phyloP scores from a whole-genome alignment of 306 rosid species.

The Vigna angularis region DNA sequence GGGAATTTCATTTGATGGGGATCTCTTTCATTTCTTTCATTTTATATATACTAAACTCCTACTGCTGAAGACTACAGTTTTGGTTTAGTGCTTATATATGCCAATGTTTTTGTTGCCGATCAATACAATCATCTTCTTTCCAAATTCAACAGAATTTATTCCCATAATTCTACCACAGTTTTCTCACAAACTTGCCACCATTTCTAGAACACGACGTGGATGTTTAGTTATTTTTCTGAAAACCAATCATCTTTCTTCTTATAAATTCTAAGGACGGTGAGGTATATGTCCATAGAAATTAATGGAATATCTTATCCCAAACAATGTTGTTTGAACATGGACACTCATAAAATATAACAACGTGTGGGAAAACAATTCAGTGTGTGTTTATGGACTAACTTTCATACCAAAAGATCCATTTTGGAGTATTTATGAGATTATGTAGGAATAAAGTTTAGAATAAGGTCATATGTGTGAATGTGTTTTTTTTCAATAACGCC shows the following conservation, averaged over 20 bases:
- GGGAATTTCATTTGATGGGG: neutral
- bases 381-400: neutral
- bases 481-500: neutral
- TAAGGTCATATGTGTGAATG: neutral
- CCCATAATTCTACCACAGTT: neutral
- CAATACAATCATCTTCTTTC: too few relatives aligned
- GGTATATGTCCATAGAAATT: neutral
- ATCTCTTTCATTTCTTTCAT: neutral
- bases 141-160: slow-evolving; percentile 3
- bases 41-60: neutral
- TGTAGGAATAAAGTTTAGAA: neutral
- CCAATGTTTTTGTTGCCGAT: neutral
- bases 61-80: neutral
- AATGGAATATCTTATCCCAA: neutral
- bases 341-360: neutral
- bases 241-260: neutral
- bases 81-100: neutral
- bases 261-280: slow-evolving; percentile 29
- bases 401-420: neutral
- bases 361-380: neutral
- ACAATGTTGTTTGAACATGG: neutral
- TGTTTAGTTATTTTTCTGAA: neutral
- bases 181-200: neutral
- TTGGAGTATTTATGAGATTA: neutral
- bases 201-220: neutral